Percentiles rank a stretch among this genome's conserved stretches.
phyloP scores from a whole-genome alignment of 768 basidiomycete species.

The Serendipita sp. region DNA sequence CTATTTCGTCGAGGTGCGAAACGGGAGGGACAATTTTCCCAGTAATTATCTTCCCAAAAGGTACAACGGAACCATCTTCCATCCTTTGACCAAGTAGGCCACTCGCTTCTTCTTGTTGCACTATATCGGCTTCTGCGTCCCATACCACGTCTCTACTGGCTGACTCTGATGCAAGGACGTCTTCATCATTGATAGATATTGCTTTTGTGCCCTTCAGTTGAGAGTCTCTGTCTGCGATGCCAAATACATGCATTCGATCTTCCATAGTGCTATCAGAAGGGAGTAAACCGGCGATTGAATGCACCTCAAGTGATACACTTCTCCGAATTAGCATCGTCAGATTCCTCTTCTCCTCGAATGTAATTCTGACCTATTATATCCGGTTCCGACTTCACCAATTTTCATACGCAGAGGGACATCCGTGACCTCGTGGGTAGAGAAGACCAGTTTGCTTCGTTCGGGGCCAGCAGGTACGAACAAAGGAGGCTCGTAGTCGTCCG shows the following conservation, averaged over 20 bases:
- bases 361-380: conserved; percentile 47
- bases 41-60: neutral
- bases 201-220: conserved; percentile 10
- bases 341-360: neutral
- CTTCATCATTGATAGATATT: conserved; percentile 44
- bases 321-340: neutral
- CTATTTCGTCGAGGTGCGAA: neutral
- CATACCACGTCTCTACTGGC: conserved; percentile 43
- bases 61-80: neutral
- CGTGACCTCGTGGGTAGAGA: conserved; percentile 55
- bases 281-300: conserved; percentile 57
- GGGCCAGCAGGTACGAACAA: conserved; percentile 56
- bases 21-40: neutral
- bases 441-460: conserved; percentile 60
- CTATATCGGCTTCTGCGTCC: conserved; percentile 29
- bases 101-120: neutral
- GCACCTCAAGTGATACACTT: conserved; percentile 54
- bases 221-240: neutral
- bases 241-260: neutral
- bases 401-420: conserved; percentile 62
- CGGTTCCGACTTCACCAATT: conserved; percentile 50
- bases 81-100: neutral
- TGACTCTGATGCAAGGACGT: conserved; percentile 27
- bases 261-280: conserved; percentile 36
- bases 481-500: conserved; percentile 70